Conservation (phyloP, 2,329 filamentous ascomycete species). For the Colletotrichum siamense region DNA sequence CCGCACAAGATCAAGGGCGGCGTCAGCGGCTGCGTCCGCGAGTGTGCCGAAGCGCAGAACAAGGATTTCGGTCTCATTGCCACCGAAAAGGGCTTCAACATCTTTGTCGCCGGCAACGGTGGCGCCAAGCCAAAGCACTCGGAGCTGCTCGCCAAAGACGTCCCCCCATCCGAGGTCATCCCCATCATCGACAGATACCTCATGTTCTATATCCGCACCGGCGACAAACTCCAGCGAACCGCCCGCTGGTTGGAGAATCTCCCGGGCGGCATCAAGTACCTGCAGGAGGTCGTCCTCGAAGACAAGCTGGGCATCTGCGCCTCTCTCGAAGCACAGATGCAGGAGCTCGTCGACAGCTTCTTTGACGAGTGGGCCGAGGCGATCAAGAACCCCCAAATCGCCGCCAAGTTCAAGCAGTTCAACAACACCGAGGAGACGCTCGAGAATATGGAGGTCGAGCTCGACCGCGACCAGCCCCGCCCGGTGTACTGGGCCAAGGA, state of each 20-base stretch:
- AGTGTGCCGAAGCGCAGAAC: conserved; percentile 91
- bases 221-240: conserved; percentile 87
- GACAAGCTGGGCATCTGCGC: conserved; percentile 87
- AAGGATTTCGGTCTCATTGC: conserved; percentile 95
- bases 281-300: conserved; percentile 81
- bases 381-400: conserved; percentile 70
- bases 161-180: conserved; percentile 81
- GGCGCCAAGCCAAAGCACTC: conserved; percentile 84
- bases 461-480: conserved; percentile 74
- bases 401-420: conserved; percentile 80
- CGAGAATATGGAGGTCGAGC: conserved; percentile 72
- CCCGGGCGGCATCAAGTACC: conserved; percentile 83
- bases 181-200: conserved; percentile 88
- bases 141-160: conserved; percentile 85
- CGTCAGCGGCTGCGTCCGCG: conserved; percentile 88
- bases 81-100: conserved; percentile 91
- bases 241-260: conserved; percentile 87
- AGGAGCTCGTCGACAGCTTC: conserved; percentile 80
- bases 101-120: conserved; percentile 89
- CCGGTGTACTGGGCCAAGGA: conserved; percentile 81
- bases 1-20: conserved; percentile 93
- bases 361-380: conserved; percentile 94
- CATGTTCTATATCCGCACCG: conserved; percentile 92
- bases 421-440: conserved; percentile 78
- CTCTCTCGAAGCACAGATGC: conserved; percentile 87